Base-by-base conservation (phyloP, 768 basidiomycete species). In the Tylopilus subfusipes region DNA sequence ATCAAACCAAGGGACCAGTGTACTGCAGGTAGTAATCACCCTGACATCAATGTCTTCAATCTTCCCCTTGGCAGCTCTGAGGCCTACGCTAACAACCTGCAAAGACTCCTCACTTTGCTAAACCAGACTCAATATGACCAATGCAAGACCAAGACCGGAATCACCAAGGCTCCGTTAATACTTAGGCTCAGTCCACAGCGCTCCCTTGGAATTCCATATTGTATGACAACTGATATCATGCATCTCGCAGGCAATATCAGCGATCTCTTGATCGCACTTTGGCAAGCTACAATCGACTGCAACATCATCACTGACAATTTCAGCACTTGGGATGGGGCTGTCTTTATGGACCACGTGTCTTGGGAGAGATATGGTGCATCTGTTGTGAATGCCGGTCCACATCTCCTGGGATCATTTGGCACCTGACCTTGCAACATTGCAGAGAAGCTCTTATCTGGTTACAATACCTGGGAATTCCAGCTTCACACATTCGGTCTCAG, bases 201-300 rank as follows among this genome's bases (percentile, higher is more conserved):
- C 5, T 65, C 49, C 0, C 65, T 77, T 10, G 61, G 63, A 0
- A 47, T 76, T 5, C 77, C 76, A 0, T 27, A 44, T 0, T 68
- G 65, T 22, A 79, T 78, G 58, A 54, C 64, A 0, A 63, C 69
- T 2, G 78, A 81, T 52, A n/a, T 70, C 0, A 81, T 81, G 77
- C 50, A 52, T 10, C n/a, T 52, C 1, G 22, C 33, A 1, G 33
- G 42, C 5, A 52, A 52, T 13, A 10, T 52, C 5, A 43, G 14
- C 0, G 42, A 52, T 11, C 42, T 52, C 5, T 42, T 52, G 18
- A 16, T 52, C 4, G 21, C 13, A 1, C 50, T 52, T 3, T 52
- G 42, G 42, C 19, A 5, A 10, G 42, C 33, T 3, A 5, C 9
- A 0, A 34, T 52, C 3, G 25, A 44, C 7, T 24, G 27, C 16